Evolutionary conservation across 1,139 yeast genomes (phyloP).

Genomic region (Wickerhamomyces sp.): DNA sequence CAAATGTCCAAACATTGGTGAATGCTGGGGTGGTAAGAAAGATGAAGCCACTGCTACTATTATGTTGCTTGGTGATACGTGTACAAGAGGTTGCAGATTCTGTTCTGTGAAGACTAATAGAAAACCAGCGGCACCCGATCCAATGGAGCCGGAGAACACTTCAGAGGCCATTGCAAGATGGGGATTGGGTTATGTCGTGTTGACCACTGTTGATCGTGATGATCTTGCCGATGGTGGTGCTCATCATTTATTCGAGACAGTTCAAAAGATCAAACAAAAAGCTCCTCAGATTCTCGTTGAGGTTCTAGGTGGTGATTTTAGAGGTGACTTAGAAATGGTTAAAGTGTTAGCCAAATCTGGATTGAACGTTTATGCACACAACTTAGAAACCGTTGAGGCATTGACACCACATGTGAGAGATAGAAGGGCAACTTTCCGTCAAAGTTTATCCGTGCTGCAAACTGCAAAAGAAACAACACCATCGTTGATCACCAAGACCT

Average conservation of each 20-base stretch:
- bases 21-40: conserved; percentile 98
- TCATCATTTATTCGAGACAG: conserved; percentile 85
- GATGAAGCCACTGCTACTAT: conserved; percentile 98
- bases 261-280: conserved; percentile 72
- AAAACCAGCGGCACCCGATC: conserved; percentile 83
- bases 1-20: conserved; percentile 97
- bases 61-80: conserved; percentile 97
- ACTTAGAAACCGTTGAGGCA: conserved; percentile 92
- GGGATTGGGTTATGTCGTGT: conserved; percentile 97
- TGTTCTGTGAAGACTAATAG: conserved; percentile 95
- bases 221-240: conserved; percentile 94
- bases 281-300: conserved; percentile 92
- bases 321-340: conserved; percentile 84
- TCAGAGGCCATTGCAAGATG: conserved; percentile 97
- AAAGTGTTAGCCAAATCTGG: conserved; percentile 80
- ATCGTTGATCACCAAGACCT: conserved; percentile 80
- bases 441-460: conserved; percentile 69
- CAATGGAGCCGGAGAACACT: conserved; percentile 95
- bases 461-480: conserved; percentile 80
- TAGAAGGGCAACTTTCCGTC: conserved; percentile 92
- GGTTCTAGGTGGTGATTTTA: conserved; percentile 90
- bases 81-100: conserved; percentile 97
- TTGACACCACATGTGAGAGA: conserved; percentile 95
- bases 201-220: conserved; percentile 97
- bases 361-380: conserved; percentile 94